A percentile compares a stretch with the other conserved stretches of the same genome.
These are phyloP conservation scores for Hansfordia pulvinata DNA, from an alignment of 2,329 filamentous ascomycete genomes.

Conservation along the genomic window DNA sequence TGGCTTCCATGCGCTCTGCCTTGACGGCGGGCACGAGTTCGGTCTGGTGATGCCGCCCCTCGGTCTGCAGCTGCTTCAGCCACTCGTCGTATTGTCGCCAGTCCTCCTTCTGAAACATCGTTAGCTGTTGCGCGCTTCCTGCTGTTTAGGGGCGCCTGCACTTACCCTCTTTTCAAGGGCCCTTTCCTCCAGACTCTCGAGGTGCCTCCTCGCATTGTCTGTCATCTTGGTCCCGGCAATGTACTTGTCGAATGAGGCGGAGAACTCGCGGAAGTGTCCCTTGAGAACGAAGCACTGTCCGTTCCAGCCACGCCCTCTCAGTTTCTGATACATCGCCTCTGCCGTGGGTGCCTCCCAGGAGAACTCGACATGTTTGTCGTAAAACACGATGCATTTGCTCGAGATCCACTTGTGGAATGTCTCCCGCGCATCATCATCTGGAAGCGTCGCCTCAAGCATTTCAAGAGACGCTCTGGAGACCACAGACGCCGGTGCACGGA, in stretches of 20 bases:
- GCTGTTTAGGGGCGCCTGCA: too few species aligned
- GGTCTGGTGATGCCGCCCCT: conserved; percentile 23
- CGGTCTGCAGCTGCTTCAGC: conserved; percentile 26
- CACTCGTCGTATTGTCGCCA: conserved; percentile 29
- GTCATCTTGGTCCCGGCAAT: conserved; percentile 29
- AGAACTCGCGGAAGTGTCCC: conserved; percentile 42
- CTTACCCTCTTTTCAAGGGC: conserved; percentile 19
- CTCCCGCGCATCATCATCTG: conserved; percentile 31
- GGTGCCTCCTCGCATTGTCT: conserved; percentile 23
- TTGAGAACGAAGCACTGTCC: conserved; percentile 41
- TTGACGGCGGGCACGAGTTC: conserved; percentile 24
- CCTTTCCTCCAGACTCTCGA: conserved; percentile 22
- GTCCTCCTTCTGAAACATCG: conserved; percentile 11
- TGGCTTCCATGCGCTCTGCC: conserved; percentile 23
- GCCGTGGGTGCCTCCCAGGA: conserved; percentile 37
- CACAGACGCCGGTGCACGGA: conserved; percentile 35
- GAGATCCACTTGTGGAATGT: conserved; percentile 31
- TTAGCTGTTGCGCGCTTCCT: not conserved
- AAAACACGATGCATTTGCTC: conserved; percentile 36
- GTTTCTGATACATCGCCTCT: conserved; percentile 27
- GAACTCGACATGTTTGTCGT: conserved; percentile 34
- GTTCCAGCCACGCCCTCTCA: conserved; percentile 31
- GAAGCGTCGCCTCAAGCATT: conserved; percentile 34
- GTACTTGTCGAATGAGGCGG: conserved; percentile 35
- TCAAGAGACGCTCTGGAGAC: conserved; percentile 32